These are phyloP conservation scores for Saccharum hybrid DNA, from an alignment of 202 grass and related monocot species.

Conservation along the genomic window DNA sequence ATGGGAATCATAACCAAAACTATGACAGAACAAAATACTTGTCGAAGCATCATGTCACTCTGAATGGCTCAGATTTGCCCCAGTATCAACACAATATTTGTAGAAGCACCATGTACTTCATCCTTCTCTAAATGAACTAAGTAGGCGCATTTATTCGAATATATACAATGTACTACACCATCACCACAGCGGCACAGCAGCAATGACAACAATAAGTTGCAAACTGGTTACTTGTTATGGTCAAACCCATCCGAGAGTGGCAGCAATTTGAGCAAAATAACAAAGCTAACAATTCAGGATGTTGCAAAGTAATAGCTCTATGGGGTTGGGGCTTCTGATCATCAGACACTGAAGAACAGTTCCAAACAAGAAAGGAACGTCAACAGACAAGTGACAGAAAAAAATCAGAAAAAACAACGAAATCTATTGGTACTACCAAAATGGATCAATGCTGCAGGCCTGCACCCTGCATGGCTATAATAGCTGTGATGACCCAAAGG, in stretches of 20 bases:
- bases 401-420: background rate
- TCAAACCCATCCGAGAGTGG: background rate
- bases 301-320: background rate
- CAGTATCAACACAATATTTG: background rate
- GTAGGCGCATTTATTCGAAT: too few relatives aligned
- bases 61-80: conserved; percentile 7
- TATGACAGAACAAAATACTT: background rate
- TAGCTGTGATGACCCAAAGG: background rate
- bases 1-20: background rate
- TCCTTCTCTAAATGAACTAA: background rate
- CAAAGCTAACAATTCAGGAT: background rate
- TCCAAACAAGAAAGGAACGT: background rate
- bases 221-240: background rate
- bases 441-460: background rate
- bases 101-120: background rate
- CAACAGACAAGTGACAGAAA: background rate
- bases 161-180: background rate
- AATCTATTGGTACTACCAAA: background rate
- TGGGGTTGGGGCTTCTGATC: background rate
- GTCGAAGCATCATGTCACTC: background rate
- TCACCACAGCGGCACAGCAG: background rate
- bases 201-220: background rate
- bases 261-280: background rate
- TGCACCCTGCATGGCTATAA: background rate
- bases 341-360: conserved; percentile 11